Conservation (phyloP, 2,329 filamentous ascomycete genomes). For the Fusarium equiseti region DNA sequence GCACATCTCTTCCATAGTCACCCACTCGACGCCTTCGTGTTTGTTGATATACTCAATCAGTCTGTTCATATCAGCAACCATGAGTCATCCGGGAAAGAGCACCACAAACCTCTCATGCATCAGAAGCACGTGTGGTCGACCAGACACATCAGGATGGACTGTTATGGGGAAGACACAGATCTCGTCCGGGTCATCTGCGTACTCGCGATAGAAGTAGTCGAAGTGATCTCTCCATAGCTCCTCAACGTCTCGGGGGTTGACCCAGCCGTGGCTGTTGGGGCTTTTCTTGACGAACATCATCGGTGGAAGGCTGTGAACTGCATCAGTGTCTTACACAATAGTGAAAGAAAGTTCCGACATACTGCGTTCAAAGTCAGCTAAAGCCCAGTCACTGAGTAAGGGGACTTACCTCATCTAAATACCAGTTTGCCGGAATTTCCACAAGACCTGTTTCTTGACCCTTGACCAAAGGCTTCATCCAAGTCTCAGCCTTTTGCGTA, state of each 20-base stretch:
- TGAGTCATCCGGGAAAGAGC: fast-evolving
- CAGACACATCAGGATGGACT: slow-evolving; percentile 79
- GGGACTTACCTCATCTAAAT: slow-evolving; percentile 64
- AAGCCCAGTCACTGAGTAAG: fast-evolving
- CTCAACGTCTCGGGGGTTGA: slow-evolving; percentile 70
- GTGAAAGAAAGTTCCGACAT: not conserved
- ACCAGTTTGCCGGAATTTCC: slow-evolving; percentile 73
- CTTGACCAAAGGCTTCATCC: slow-evolving; percentile 65
- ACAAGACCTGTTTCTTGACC: slow-evolving; percentile 72
- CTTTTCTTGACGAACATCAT: slow-evolving; percentile 80
- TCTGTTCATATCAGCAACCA: not conserved
- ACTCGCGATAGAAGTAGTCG: slow-evolving; percentile 79
- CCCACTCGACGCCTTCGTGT: slow-evolving; percentile 71
- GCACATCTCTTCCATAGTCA: slow-evolving; percentile 77
- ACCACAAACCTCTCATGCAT: slow-evolving; percentile 70
- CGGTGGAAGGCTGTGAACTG: slow-evolving; percentile 59
- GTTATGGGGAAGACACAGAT: slow-evolving; percentile 84
- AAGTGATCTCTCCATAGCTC: slow-evolving; percentile 76
- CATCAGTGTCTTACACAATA: not conserved
- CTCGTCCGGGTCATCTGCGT: slow-evolving; percentile 62
- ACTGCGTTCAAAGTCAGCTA: not conserved
- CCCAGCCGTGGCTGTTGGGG: slow-evolving; percentile 73
- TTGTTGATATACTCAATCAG: slow-evolving; percentile 76
- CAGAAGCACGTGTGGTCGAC: slow-evolving; percentile 76
- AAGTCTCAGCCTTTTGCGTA: slow-evolving; percentile 46